Evolutionary conservation across 257 asterid species (phyloP), one percentile per base, ranked within the genome.

Genomic region (Oldenlandia corymbosa): DNA sequence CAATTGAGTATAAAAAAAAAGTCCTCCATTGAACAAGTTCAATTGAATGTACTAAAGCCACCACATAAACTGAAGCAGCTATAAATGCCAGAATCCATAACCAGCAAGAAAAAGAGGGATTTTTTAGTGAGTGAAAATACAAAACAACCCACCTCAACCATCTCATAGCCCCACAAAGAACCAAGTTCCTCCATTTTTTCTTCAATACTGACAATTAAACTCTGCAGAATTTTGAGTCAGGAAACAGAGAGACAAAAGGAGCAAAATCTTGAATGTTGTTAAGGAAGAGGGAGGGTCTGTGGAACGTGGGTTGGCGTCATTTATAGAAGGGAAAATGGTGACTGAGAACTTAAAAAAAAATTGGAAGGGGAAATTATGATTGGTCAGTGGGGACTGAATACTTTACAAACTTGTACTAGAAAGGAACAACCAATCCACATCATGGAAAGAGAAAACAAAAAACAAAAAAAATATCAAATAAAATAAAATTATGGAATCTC

Each of bases 101-200:
- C 26, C 14, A 31, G 52, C 73, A 73, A 67, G 62, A 71, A 51
- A 71, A 51, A 47, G 23, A 18, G 32, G 47, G 58, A 43, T 12
- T 43, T 43, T 17, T 1, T 3, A 27, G 17, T 17, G 51, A 46
- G 51, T 2, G 23, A 46, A 34, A 34, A 34, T 9, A 34, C 4
- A 34, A 4, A 34, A 34, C 39, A 34, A 34, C 39, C 39, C 39
- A 34, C 39, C 39, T 34, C 49, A 52, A 90, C 97, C 97, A 85
- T 84, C 57, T 83, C 78, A 66, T 77, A 85, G 70, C 71, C 75
- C 90, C 90, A 90, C 7, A 79, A 58, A 63, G 88, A 71, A 71
- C 81, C 66, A 74, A 87, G 76, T 34, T 85, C 95, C n/a, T 74
- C 85, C 88, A 86, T 85, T 23, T n/a, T n/a, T 39, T 43, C 43